These are phyloP conservation scores for Dentipellis fragilis DNA, from an alignment of 768 basidiomycete genomes.

Conservation along the genomic window DNA sequence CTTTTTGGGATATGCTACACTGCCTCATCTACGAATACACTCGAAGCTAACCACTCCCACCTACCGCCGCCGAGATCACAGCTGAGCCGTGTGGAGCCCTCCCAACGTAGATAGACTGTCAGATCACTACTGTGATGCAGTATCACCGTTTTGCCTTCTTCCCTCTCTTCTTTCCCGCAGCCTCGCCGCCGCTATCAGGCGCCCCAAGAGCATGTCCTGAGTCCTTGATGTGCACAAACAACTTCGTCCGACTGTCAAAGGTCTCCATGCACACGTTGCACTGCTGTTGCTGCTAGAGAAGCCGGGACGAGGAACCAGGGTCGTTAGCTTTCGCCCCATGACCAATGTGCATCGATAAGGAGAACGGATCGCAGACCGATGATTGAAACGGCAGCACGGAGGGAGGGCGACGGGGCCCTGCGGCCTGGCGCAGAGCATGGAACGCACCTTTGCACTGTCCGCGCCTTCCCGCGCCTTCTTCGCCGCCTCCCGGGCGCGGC, in stretches of 20 bases:
- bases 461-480: slow-evolving; percentile 40
- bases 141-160: slow-evolving; percentile 25
- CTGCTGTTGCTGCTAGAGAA: slow-evolving; percentile 16
- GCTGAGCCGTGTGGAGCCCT: no score
- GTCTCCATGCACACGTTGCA: slow-evolving; percentile 62
- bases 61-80: not conserved
- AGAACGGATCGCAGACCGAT: not conserved
- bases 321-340: slow-evolving; percentile 1
- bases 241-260: slow-evolving; percentile 61
- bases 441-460: slow-evolving; percentile 1
- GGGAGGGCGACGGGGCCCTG: not conserved
- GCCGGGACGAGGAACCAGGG: not conserved
- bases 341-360: not conserved
- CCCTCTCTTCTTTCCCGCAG: slow-evolving; percentile 16
- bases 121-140: not conserved
- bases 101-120: no score
- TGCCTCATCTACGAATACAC: not conserved
- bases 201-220: slow-evolving; percentile 59
- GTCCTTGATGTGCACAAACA: slow-evolving; percentile 65
- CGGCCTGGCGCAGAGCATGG: not conserved
- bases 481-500: slow-evolving; percentile 62
- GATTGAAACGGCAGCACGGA: not conserved
- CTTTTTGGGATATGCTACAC: not conserved
- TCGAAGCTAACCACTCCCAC: no score
- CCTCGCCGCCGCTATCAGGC: slow-evolving; percentile 17